Conservation (phyloP, 2,329 filamentous ascomycete species). For the Aureobasidium zeae region DNA sequence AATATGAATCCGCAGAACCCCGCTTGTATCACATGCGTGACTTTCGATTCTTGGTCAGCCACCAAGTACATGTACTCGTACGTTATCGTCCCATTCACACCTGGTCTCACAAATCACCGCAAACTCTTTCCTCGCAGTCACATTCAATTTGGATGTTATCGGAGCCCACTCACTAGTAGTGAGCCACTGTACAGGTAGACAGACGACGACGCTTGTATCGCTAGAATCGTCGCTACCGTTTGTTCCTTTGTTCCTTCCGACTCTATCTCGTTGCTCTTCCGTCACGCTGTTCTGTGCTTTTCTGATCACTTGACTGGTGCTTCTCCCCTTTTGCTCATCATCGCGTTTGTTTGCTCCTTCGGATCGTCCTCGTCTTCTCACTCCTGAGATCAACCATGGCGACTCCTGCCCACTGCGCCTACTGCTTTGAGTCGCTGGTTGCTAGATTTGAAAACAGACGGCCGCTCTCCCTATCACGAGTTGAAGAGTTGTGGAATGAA, state of each 20-base stretch:
- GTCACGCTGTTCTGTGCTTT: neutral
- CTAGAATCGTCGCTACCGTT: no score
- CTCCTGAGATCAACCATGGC: slow-evolving; percentile 54
- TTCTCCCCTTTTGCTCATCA: neutral
- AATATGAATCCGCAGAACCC: no score
- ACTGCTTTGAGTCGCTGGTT: slow-evolving; percentile 80
- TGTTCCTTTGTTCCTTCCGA: no score
- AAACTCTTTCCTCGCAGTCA: no score
- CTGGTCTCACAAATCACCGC: no score
- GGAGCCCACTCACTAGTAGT: no score
- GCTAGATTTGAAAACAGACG: slow-evolving; percentile 64
- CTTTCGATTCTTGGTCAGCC: neutral
- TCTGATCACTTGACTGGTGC: slow-evolving; percentile 1
- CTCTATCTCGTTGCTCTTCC: no score
- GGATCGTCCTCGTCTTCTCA: neutral
- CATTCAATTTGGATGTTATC: no score
- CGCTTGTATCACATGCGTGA: slow-evolving; percentile 11
- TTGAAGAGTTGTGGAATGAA: slow-evolving; percentile 60
- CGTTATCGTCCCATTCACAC: no score
- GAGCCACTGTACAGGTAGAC: no score
- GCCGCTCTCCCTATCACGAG: slow-evolving; percentile 55
- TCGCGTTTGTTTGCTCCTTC: neutral
- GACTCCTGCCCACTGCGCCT: slow-evolving; percentile 73
- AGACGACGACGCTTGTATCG: no score
- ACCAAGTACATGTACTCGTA: no score